A percentile compares a stretch with the other conserved stretches of the same genome.
These are phyloP conservation scores for Saururus chinensis DNA, from an alignment of 164 flowering plant species.

Conservation along the genomic window DNA sequence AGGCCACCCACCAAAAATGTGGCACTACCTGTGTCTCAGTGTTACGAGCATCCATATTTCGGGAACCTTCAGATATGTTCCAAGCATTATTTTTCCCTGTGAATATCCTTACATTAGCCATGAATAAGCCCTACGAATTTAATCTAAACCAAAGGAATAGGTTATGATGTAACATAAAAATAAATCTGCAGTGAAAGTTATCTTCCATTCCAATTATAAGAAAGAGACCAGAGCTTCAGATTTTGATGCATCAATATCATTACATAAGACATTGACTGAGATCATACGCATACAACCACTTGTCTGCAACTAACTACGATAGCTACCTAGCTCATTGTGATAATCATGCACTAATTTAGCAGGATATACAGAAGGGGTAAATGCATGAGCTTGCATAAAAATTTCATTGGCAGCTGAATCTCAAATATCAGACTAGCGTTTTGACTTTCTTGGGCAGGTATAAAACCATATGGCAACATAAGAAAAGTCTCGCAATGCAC, in stretches of 20 bases:
- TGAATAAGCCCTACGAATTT: neutral
- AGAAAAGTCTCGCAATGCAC: neutral
- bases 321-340: neutral
- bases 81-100: slow-evolving; percentile 48
- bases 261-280: too few relatives aligned
- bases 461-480: neutral
- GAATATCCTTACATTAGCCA: neutral
- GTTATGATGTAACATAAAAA: too few relatives aligned
- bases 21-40: slow-evolving; percentile 50
- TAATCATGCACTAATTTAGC: neutral
- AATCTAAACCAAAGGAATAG: neutral
- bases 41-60: slow-evolving; percentile 56
- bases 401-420: neutral
- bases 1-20: neutral
- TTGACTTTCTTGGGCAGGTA: neutral
- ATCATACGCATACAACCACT: too few relatives aligned
- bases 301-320: too few relatives aligned
- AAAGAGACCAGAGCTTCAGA: too few relatives aligned
- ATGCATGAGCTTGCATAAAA: neutral
- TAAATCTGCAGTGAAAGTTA: too few relatives aligned
- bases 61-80: slow-evolving; percentile 47
- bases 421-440: neutral
- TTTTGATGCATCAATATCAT: too few relatives aligned
- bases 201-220: too few relatives aligned
- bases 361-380: neutral